Evolutionary conservation across 75 land plant genomes (phyloP).

Genomic region (Sequoia sempervirens): DNA sequence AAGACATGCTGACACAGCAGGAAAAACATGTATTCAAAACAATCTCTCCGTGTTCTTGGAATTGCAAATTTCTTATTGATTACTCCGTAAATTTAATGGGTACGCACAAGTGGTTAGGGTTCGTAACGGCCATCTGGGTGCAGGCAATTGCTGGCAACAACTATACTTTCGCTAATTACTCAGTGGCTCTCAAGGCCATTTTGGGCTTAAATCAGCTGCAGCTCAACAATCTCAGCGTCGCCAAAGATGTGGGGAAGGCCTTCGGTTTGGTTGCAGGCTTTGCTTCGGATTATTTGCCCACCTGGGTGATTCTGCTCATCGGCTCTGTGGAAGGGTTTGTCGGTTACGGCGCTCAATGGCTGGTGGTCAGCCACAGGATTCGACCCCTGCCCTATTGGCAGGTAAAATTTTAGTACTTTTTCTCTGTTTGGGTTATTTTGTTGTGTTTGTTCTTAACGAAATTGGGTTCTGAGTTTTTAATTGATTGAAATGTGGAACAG

Average conservation of each 20-base stretch:
- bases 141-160: conserved; percentile 93
- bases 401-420: conserved; percentile 21
- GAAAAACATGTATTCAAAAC: neutral
- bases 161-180: conserved; percentile 94
- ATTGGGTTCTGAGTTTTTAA: neutral
- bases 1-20: neutral
- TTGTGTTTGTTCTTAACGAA: neutral
- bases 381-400: conserved; percentile 79
- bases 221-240: conserved; percentile 84
- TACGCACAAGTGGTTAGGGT: conserved; percentile 77
- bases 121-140: conserved; percentile 93
- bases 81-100: neutral
- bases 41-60: conserved; percentile 13
- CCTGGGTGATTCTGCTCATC: conserved; percentile 64
- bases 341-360: conserved; percentile 91
- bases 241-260: conserved; percentile 92
- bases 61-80: neutral
- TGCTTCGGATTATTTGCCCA: conserved; percentile 62
- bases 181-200: conserved; percentile 73
- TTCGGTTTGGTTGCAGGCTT: conserved; percentile 84
- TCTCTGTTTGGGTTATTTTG: neutral
- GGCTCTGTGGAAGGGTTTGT: conserved; percentile 79
- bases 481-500: conserved; percentile 25
- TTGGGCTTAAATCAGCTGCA: conserved; percentile 74
- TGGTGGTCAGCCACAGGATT: conserved; percentile 62